phyloP scores from a whole-genome alignment of 2,329 filamentous ascomycete species.

The Cyanodermella asteris region DNA sequence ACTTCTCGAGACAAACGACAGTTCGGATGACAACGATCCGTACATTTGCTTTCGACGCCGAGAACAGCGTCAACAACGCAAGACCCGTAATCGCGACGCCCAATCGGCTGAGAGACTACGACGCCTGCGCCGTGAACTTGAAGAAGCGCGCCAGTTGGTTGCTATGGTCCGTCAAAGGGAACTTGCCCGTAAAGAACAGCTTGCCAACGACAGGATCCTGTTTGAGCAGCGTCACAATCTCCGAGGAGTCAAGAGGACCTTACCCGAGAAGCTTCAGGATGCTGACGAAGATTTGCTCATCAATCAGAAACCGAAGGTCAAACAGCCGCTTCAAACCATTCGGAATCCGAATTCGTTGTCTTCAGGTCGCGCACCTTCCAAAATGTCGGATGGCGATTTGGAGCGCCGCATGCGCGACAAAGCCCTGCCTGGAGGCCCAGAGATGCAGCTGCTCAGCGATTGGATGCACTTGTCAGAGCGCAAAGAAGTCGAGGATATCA shows the following conservation, averaged over 20 bases:
- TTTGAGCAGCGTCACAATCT: conserved; percentile 66
- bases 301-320: conserved; percentile 66
- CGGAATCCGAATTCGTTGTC: too few relatives aligned
- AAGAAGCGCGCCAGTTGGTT: conserved; percentile 67
- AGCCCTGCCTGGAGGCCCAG: too few relatives aligned
- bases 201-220: conserved; percentile 51
- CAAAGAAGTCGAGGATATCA: conserved; percentile 59
- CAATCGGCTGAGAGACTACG: conserved; percentile 90
- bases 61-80: conserved; percentile 82
- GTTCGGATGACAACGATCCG: conserved; percentile 86
- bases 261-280: conserved; percentile 47
- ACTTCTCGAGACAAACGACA: conserved; percentile 74
- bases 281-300: conserved; percentile 83
- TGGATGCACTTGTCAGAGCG: conserved; percentile 62
- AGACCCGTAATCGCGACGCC: conserved; percentile 80
- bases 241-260: conserved; percentile 70
- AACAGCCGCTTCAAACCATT: too few relatives aligned
- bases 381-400: too few relatives aligned
- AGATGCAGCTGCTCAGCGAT: too few relatives aligned
- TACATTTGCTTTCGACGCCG: conserved; percentile 95
- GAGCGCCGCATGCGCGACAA: too few relatives aligned
- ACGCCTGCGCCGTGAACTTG: conserved; percentile 71
- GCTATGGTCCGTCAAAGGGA: conserved; percentile 62
- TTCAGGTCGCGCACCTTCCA: too few relatives aligned
- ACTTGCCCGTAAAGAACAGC: conserved; percentile 51